A percentile compares a stretch with the other conserved stretches of the same genome.
Evolutionary conservation across 768 basidiomycete genomes (phyloP).

Genomic region (Tulasnella sp.): DNA sequence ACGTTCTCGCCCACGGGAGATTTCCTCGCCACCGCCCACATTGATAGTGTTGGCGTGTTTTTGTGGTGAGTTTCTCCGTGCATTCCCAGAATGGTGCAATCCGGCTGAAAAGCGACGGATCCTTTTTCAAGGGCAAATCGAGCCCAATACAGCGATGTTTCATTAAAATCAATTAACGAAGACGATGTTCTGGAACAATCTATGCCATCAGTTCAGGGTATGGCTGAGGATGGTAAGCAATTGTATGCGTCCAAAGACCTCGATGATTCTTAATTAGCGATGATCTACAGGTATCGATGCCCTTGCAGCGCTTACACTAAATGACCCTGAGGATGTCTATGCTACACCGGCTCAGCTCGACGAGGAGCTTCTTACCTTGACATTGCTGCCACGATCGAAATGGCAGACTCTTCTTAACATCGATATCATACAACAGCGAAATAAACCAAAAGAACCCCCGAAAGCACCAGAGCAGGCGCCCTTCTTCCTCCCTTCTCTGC

Average conservation of each 20-base stretch:
- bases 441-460: slow-evolving; percentile 91
- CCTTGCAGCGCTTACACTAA: slow-evolving; percentile 47
- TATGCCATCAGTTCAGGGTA: slow-evolving; percentile 76
- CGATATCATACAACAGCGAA: slow-evolving; percentile 92
- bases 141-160: slow-evolving; percentile 79
- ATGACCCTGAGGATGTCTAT: slow-evolving; percentile 56
- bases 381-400: slow-evolving; percentile 76
- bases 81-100: not conserved
- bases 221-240: slow-evolving; percentile 67
- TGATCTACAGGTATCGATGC: slow-evolving; percentile 50
- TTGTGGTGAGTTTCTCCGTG: slow-evolving; percentile 53
- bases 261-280: not conserved
- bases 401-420: slow-evolving; percentile 98
- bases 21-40: slow-evolving; percentile 88
- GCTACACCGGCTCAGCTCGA: slow-evolving; percentile 80
- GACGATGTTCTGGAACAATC: slow-evolving; percentile 54
- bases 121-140: slow-evolving; percentile 65
- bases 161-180: slow-evolving; percentile 67
- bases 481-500: slow-evolving; percentile 90
- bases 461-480: slow-evolving; percentile 93
- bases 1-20: slow-evolving; percentile 92
- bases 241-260: slow-evolving; percentile 33
- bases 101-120: not conserved
- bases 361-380: slow-evolving; percentile 84
- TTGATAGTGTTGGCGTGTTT: slow-evolving; percentile 87